Base-by-base conservation (phyloP, 495 filamentous ascomycete genomes). In the Aspergillus heteromorphus region DNA sequence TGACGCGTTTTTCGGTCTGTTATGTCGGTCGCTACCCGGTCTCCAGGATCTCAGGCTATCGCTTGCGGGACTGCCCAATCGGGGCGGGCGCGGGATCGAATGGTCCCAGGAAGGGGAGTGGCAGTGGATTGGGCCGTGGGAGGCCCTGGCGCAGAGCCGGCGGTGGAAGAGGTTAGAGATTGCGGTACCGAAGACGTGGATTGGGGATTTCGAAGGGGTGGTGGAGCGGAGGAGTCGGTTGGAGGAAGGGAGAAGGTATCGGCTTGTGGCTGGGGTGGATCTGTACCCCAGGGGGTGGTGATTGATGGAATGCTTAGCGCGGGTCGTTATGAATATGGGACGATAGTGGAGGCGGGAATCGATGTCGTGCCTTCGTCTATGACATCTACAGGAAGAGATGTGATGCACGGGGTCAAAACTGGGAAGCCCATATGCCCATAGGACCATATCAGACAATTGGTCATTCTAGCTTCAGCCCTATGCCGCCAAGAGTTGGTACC, bases 71-170 rank as follows among this genome's bases (percentile, higher is more conserved):
- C 18, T 54, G 4, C 56, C 56, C 8, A 45, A 20, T 25, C 50
- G 36, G 13, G 13, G 19, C 6, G 20, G 38, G 18, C 9, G 48
- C 1, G 17, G 16, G n/a, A 19, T 49, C 11, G 40, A 49, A 16
- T 58, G 55, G 55, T 17, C 36, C 21, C 43, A 49, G 20, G 23
- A 49, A 2, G 23, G 20, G 6, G 55, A 58, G 25, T 48, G 36
- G 45, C 6, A 6, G 4, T 58, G 55, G 55, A 36, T 58, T 36
- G 54, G 27, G 7, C 54, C 54, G 4, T 57, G 54, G 54, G 54
- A 57, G 23, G 21, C 29, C 16, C 27, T 57, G 40, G 48, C 48
- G 11, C 11, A 27, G 16, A 51, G 48, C 31, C 49, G 54, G n/a
- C 11, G 18, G 4, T 57, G 54, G 54, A 57, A 27, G 27, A 40